Base-by-base conservation (phyloP, 2,329 filamentous ascomycete species). In the Zelopaecilomyces penicillatus region DNA sequence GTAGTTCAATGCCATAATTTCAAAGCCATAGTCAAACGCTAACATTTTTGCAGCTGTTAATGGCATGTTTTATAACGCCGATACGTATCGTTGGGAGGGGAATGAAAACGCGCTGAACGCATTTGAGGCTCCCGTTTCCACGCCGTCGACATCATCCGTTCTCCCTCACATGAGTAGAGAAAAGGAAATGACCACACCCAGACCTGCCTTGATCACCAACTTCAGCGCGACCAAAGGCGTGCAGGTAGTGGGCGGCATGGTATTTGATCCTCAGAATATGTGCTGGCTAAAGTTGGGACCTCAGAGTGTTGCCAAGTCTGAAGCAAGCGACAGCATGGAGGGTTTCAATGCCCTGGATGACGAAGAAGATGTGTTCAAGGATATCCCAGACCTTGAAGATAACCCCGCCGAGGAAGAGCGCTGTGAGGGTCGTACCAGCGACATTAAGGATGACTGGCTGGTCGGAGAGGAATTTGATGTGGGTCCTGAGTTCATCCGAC, bases 401-500 rank as follows among this genome's bases (percentile, higher is more conserved):
- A 72, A 68, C 33, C 60, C 68, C 12, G 69, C 69, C 37, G 73
- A 75, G 9, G 71, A 71, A 6, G 72, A 75, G 8, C 65, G 64
- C 6, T 66, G 68, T 26, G 64, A 67, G 34, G 72, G 71, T 38
- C 75, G 78, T 19, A 68, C 70, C 54, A 81, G 76, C 55, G 80
- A 83, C 43, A 65, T 80, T 51, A 79, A 80, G 46, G 85, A 89
- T 56, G 85, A 90, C 58, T 91, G 87, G 76, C 79, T 87, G 41
- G 86, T 96, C 9, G 88, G 88, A 42, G 93, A 98, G 65, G 93
- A 98, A 62, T 98, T 98, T 57, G 93, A 98, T 60, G 88, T 98
- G 45, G 93, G 93, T 0, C 93, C 91, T 3, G 88, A 94, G 63
- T 98, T 97, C 60, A 83, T 97, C 51, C 77, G 83, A 55, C 76